These are phyloP conservation scores for Hypoxylon rubiginosum DNA, from an alignment of 2,329 filamentous ascomycete species.

Conservation along the genomic window DNA sequence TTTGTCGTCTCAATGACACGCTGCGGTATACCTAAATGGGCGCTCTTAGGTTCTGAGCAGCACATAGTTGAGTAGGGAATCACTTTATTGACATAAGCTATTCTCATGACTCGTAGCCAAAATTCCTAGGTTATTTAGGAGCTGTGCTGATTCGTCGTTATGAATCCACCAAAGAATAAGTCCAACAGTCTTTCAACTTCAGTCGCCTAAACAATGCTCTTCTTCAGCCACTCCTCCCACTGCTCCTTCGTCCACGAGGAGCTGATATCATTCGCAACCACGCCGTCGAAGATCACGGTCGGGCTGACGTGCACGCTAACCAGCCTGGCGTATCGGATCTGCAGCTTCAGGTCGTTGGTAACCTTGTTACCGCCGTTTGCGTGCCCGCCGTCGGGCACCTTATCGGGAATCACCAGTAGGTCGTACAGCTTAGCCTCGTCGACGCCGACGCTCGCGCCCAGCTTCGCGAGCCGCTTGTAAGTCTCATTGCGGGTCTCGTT, in stretches of 20 bases:
- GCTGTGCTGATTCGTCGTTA: not conserved
- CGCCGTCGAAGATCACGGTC: constrained; percentile 88
- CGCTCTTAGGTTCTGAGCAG: too few species aligned
- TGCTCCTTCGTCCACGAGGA: constrained; percentile 83
- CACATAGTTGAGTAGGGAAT: not conserved
- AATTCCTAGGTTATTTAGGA: not conserved
- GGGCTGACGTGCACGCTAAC: constrained; percentile 91
- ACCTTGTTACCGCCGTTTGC: constrained; percentile 85
- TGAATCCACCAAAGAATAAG: not conserved
- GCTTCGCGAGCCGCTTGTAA: constrained; percentile 80
- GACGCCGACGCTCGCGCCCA: constrained; percentile 78
- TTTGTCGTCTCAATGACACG: too few species aligned
- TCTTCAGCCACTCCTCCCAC: constrained; percentile 86
- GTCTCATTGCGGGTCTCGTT: constrained; percentile 87
- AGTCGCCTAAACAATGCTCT: constrained; percentile 61
- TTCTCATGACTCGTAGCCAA: not conserved
- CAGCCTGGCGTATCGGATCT: constrained; percentile 84
- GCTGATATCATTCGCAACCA: constrained; percentile 82
- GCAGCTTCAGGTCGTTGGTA: constrained; percentile 85
- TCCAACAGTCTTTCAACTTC: not conserved
- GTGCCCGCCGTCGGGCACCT: constrained; percentile 74
- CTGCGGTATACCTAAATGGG: too few species aligned
- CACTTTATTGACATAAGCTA: not conserved
- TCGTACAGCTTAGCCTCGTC: constrained; percentile 77
- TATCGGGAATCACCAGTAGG: constrained; percentile 77